Evolutionary conservation across 2,329 filamentous ascomycete species (phyloP).

Genomic region (Ophiostoma triangulosporum): DNA sequence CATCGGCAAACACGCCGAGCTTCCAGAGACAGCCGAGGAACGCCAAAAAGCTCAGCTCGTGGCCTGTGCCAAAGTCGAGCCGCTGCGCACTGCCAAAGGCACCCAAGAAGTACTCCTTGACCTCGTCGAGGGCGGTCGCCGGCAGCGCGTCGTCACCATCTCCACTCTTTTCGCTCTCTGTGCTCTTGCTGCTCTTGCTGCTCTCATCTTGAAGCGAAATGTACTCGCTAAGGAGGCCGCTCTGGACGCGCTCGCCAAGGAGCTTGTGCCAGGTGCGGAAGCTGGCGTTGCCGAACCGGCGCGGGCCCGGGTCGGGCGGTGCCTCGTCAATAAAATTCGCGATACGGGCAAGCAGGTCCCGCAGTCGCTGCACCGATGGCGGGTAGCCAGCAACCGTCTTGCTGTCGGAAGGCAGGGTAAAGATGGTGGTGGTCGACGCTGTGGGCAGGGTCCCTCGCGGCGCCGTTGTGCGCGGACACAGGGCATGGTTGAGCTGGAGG

Average conservation of each 20-base stretch:
- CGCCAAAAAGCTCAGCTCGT: constrained; percentile 88
- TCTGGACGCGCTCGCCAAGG: constrained; percentile 44
- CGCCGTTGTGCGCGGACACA: constrained; percentile 53
- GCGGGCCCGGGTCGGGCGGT: constrained; percentile 72
- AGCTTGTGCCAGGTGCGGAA: constrained; percentile 74
- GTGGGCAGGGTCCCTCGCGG: constrained; percentile 18
- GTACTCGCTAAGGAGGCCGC: constrained; percentile 39
- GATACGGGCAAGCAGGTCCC: constrained; percentile 50
- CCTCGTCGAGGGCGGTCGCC: constrained; percentile 38
- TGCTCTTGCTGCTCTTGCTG: background rate
- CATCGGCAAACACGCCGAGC: constrained; percentile 60
- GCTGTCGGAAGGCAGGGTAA: constrained; percentile 27
- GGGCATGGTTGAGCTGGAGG: constrained; percentile 75
- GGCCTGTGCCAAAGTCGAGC: constrained; percentile 90
- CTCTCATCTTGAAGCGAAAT: constrained; percentile 27
- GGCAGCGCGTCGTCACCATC: constrained; percentile 2
- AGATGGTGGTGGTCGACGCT: constrained; percentile 28
- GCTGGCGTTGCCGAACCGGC: constrained; percentile 83
- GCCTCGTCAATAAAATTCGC: constrained; percentile 58
- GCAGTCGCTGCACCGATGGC: constrained; percentile 49
- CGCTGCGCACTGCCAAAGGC: constrained; percentile 79
- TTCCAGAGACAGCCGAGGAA: constrained; percentile 90
- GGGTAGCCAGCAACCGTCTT: constrained; percentile 19
- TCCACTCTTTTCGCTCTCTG: too few relatives aligned
- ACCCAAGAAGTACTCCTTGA: constrained; percentile 68